Base-by-base conservation (phyloP, 192 early-diverging fungal genomes). In the Rhizoclosmatium globosum region DNA sequence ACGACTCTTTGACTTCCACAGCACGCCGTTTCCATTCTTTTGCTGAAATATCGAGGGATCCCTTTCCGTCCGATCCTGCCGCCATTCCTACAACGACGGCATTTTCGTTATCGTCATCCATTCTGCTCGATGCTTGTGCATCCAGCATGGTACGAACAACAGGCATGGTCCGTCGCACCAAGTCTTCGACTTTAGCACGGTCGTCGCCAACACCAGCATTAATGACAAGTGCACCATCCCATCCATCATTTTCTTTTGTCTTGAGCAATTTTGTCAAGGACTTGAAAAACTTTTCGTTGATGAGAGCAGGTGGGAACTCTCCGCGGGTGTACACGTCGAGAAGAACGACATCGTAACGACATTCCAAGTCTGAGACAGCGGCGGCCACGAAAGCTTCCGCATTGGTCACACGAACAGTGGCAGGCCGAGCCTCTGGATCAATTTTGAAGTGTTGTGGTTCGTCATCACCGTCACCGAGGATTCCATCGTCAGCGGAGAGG, bases 101-200 rank as follows among this genome's bases (percentile, higher is more conserved):
- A 65, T 79, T 79, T 65, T 79, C 78, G 48, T 73, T 64, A 45
- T 79, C 78, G 50, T 71, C 78, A 23, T 79, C 78, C 48, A 70
- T 53, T 6, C 47, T 31, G 42, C 61, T 71, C 11, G 62, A 50
- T 9, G 78, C 61, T 53, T 76, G 44, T 61, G 59, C 78, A 53
- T 79, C 78, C 57, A 79, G 21, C 70, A 79, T 45, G 4, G 47
- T 47, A 9, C 42, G 42, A 1, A 53, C 46, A 19, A 64, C 68
- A 21, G 66, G 67, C 56, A 71, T 64, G 3, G 11, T 23, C 19
- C n/a, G n/a, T 3, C 47, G 23, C 59, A 79, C 48, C 7, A 79
- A 46, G 4, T 47, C 69, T 46, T 79, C 70, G 17, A 79, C 71
- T 19, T 57, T 19, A 4, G 17, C 38, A 3, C 78, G 68, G 47